phyloP scores from a whole-genome alignment of 2,329 filamentous ascomycete genomes.

The Colletotrichum truncatum region DNA sequence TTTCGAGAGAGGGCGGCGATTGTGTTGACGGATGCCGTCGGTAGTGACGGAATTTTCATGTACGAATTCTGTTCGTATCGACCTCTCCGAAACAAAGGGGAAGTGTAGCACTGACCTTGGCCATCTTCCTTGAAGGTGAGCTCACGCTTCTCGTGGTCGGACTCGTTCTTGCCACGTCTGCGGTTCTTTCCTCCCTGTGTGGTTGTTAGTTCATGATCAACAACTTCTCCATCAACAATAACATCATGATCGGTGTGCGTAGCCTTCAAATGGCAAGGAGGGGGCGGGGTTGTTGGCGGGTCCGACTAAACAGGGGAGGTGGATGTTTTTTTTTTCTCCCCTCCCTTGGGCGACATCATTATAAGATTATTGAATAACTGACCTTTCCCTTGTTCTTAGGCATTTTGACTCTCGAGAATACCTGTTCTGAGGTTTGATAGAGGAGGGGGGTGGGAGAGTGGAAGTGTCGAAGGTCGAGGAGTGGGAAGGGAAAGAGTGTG shows the following conservation, averaged over 20 bases:
- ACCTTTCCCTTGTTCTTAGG: slow-evolving; percentile 99
- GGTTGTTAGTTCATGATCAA: slow-evolving; percentile 5
- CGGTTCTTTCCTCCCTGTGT: slow-evolving; percentile 95
- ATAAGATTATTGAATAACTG: slow-evolving; percentile 43
- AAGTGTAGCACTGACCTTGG: slow-evolving; percentile 66
- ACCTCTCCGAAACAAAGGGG: neutral
- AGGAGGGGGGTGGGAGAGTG: slow-evolving; percentile 13
- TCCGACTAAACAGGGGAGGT: slow-evolving; percentile 20
- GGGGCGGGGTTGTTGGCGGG: slow-evolving; percentile 32
- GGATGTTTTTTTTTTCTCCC: slow-evolving; percentile 15
- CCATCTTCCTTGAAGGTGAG: slow-evolving; percentile 99
- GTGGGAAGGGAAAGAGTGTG: slow-evolving; percentile 1
- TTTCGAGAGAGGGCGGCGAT: neutral
- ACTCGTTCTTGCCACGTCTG: slow-evolving; percentile 98
- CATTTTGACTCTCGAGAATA: slow-evolving; percentile 65
- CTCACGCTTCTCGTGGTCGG: slow-evolving; percentile 99
- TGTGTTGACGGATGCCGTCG: neutral
- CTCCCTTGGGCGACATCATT: neutral
- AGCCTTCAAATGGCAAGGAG: slow-evolving; percentile 23
- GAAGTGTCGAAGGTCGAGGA: slow-evolving; percentile 10
- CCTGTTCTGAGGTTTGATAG: slow-evolving; percentile 33
- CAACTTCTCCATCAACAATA: slow-evolving; percentile 7
- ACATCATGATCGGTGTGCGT: slow-evolving; percentile 18
- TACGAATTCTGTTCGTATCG: neutral
- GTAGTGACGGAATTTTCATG: neutral